Percentiles rank a stretch among this genome's conserved stretches.
Evolutionary conservation across 192 early-diverging fungal genomes (phyloP).

Genomic region (Rhizoclosmatium globosum): DNA sequence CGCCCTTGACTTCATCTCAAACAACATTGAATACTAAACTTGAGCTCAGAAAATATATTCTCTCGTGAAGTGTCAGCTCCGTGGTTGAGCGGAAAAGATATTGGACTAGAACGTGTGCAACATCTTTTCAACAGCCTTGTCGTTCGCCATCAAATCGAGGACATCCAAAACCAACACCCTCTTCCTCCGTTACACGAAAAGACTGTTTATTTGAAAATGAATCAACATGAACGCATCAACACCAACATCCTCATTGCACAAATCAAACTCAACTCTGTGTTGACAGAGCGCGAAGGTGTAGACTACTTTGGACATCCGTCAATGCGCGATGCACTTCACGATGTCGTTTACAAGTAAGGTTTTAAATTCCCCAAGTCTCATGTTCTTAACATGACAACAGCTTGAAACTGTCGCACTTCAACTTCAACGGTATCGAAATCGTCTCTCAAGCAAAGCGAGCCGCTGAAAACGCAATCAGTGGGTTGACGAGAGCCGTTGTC

Average conservation of each 20-base stretch:
- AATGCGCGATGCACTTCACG: conserved; percentile 59
- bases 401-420: background rate
- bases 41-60: background rate
- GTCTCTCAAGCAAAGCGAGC: background rate
- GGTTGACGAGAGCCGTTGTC: background rate
- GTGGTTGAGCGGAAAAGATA: background rate
- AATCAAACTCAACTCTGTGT: conserved; percentile 75
- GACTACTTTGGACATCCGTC: conserved; percentile 81
- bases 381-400: conserved; percentile 21
- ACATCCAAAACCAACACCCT: conserved; percentile 62
- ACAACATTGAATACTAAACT: background rate
- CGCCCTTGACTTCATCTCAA: background rate
- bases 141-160: conserved; percentile 71
- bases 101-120: background rate
- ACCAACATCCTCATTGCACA: conserved; percentile 70
- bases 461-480: background rate
- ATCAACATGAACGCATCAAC: conserved; percentile 55
- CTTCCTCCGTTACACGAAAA: conserved; percentile 70
- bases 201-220: conserved; percentile 55
- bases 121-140: conserved; percentile 57
- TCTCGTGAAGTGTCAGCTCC: background rate
- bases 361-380: background rate
- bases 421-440: conserved; percentile 26
- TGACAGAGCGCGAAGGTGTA: conserved; percentile 67
- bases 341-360: conserved; percentile 17